These are phyloP conservation scores for Blastobotrys terrestris DNA, from an alignment of 805 yeast genomes.

Conservation along the genomic window DNA sequence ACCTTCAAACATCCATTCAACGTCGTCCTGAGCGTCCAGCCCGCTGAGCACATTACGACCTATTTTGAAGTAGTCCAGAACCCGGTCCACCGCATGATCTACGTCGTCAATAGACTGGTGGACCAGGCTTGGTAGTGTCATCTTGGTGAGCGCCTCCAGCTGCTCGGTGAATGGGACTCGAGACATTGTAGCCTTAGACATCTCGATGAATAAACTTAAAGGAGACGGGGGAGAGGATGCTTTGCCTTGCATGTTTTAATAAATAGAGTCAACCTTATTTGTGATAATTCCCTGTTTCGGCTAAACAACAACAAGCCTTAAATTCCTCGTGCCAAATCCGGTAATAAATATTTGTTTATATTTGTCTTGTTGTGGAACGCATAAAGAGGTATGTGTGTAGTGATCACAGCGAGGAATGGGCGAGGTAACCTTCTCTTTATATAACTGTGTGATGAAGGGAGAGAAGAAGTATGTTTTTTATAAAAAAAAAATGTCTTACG, in stretches of 20 bases:
- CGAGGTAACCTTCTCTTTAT: too few relatives aligned
- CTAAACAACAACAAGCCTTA: background rate
- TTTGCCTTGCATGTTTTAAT: background rate
- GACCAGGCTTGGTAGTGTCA: conserved; percentile 6
- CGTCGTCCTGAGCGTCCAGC: conserved; percentile 20
- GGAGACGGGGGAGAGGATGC: background rate
- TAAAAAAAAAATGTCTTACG: too few relatives aligned
- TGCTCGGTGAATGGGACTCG: conserved; percentile 14
- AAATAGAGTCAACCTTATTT: background rate
- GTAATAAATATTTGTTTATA: too few relatives aligned
- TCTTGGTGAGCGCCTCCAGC: conserved; percentile 7
- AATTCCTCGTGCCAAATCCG: background rate
- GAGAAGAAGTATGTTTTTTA: background rate
- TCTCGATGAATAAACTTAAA: background rate
- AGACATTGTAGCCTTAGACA: conserved; percentile 3
- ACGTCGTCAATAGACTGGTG: conserved; percentile 5
- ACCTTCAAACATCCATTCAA: conserved; percentile 24
- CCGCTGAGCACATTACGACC: conserved; percentile 15
- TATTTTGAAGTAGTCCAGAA: conserved; percentile 15
- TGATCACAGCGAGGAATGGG: too few relatives aligned
- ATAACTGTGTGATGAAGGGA: too few relatives aligned
- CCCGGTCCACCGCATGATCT: conserved; percentile 13
- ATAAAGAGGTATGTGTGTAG: too few relatives aligned
- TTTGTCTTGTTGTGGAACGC: too few relatives aligned
- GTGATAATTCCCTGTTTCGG: background rate